These are phyloP conservation scores for Delitschia confertaspora DNA, from an alignment of 495 filamentous ascomycete genomes.

Conservation along the genomic window DNA sequence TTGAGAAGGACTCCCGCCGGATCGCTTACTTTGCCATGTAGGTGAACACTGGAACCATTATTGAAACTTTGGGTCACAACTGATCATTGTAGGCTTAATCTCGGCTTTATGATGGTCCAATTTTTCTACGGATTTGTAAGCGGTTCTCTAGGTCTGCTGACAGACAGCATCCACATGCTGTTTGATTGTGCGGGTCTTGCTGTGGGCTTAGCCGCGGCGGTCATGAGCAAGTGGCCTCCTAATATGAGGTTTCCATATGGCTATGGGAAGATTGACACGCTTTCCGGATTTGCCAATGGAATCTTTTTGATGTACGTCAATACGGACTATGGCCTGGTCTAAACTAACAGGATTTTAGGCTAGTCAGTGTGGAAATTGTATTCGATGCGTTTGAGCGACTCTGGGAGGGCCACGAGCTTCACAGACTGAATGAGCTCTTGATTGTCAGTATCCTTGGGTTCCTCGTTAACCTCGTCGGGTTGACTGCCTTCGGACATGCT, in stretches of 20 bases:
- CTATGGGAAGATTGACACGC: constrained; percentile 91
- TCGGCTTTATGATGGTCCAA: constrained; percentile 90
- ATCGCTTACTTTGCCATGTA: constrained; percentile 97
- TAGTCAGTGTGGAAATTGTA: constrained; percentile 94
- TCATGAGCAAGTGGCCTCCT: constrained; percentile 95
- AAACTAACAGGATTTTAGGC: constrained; percentile 43
- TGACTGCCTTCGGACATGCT: constrained; percentile 73
- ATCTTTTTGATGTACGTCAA: constrained; percentile 83
- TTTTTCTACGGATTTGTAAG: constrained; percentile 87
- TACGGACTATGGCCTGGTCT: neutral
- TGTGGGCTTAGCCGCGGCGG: constrained; percentile 86
- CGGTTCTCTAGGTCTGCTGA: constrained; percentile 85
- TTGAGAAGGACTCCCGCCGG: constrained; percentile 85
- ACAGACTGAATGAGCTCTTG: constrained; percentile 76
- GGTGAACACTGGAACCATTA: constrained; percentile 23
- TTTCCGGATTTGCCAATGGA: constrained; percentile 94
- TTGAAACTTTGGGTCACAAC: neutral
- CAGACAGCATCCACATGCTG: constrained; percentile 99
- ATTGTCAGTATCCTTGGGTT: constrained; percentile 78
- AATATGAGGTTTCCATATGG: constrained; percentile 85
- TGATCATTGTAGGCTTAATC: constrained; percentile 61
- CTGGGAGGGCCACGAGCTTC: constrained; percentile 68
- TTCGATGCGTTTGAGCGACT: constrained; percentile 88
- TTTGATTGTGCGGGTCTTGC: constrained; percentile 93
- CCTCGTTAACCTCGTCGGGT: constrained; percentile 82